phyloP scores from a whole-genome alignment of 805 yeast genomes.

The Yarrowia sp. region DNA sequence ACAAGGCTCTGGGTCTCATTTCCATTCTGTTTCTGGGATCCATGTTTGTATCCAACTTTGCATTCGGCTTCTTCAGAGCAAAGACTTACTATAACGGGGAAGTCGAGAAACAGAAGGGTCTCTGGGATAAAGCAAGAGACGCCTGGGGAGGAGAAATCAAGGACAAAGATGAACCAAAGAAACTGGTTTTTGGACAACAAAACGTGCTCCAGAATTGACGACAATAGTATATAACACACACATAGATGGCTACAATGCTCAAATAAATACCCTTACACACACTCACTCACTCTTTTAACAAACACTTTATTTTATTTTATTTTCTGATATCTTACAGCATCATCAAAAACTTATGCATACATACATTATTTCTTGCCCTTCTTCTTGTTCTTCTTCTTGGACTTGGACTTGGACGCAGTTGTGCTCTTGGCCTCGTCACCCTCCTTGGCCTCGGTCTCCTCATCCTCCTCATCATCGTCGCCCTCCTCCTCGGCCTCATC shows the following conservation, averaged over 20 bases:
- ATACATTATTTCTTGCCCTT: slow-evolving; percentile 38
- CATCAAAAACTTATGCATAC: slow-evolving; percentile 35
- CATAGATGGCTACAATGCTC: no score
- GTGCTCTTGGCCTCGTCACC: slow-evolving; percentile 23
- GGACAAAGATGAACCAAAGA: neutral
- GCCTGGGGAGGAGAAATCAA: neutral
- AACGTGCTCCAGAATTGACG: slow-evolving; percentile 6
- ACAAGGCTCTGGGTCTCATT: slow-evolving; percentile 42
- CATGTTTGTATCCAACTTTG: slow-evolving; percentile 43
- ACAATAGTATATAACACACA: no score
- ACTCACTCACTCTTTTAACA: neutral
- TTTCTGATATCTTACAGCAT: slow-evolving; percentile 27
- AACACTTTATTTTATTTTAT: slow-evolving; percentile 6
- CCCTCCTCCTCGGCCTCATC: slow-evolving; percentile 4
- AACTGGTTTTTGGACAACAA: slow-evolving; percentile 3
- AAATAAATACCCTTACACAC: neutral
- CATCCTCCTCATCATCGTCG: slow-evolving; percentile 14
- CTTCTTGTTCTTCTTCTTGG: slow-evolving; percentile 38
- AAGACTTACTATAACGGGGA: slow-evolving; percentile 38
- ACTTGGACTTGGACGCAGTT: slow-evolving; percentile 28
- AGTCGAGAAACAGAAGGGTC: slow-evolving; percentile 30
- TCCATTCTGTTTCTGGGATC: slow-evolving; percentile 31
- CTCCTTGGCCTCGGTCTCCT: slow-evolving; percentile 7
- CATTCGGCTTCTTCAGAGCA: slow-evolving; percentile 45
- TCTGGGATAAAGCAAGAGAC: slow-evolving; percentile 24